These are phyloP conservation scores for Sarocladiaceae sp. DNA, from an alignment of 2,329 filamentous ascomycete genomes.

Conservation along the genomic window DNA sequence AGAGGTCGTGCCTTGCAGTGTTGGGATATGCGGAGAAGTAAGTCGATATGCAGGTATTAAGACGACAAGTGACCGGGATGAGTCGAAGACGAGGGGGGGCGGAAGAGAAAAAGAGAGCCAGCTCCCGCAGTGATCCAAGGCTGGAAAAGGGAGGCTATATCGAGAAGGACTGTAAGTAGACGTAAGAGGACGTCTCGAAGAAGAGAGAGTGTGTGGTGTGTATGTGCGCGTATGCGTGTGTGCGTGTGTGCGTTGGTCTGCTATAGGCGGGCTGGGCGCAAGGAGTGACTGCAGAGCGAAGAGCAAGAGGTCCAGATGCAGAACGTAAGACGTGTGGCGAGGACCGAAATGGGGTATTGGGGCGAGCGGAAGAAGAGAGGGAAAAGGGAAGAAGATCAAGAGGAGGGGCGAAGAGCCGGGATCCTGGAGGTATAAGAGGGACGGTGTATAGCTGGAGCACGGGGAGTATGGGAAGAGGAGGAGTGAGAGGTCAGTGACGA, in stretches of 20 bases:
- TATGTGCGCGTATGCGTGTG: constrained; percentile 1
- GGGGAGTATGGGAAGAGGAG: background rate
- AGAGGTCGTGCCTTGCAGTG: constrained; percentile 6
- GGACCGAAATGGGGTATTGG: constrained; percentile 8
- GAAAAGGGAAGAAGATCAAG: constrained; percentile 30
- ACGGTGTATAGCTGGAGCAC: constrained; percentile 29
- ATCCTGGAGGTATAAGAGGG: constrained; percentile 47
- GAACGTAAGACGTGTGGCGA: constrained; percentile 5
- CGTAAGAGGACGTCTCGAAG: background rate
- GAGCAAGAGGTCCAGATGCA: constrained; percentile 12
- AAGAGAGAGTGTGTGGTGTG: background rate
- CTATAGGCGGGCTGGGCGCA: constrained; percentile 5
- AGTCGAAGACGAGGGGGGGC: constrained; percentile 1
- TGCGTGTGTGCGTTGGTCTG: constrained; percentile 5
- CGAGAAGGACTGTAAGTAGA: background rate
- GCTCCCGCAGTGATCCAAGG: constrained; percentile 32
- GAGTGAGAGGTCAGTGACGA: background rate
- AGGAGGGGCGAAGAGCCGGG: constrained; percentile 41
- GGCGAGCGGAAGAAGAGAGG: constrained; percentile 22
- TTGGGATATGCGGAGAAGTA: background rate
- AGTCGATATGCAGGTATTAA: constrained; percentile 3
- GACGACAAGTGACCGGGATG: background rate
- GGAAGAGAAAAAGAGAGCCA: constrained; percentile 41
- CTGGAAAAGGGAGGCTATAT: constrained; percentile 35
- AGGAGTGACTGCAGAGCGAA: constrained; percentile 7